A percentile compares a stretch with the other conserved stretches of the same genome.
Conservation (phyloP, 495 filamentous ascomycete genomes). For the Staphylotrichum longicolle region DNA sequence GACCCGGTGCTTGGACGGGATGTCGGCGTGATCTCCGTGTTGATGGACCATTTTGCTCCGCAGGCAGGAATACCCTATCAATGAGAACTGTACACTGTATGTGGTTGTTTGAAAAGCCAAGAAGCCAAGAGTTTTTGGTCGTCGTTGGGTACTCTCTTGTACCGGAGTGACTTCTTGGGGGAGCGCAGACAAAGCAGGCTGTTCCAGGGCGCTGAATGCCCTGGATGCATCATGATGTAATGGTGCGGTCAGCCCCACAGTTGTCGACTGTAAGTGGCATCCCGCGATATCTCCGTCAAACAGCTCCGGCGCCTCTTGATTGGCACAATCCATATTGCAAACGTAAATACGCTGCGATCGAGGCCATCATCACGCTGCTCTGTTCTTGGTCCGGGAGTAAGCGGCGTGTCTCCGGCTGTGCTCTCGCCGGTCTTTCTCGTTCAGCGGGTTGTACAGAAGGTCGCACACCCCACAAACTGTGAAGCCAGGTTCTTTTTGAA, state of each 20-base stretch:
- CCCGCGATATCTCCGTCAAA: neutral
- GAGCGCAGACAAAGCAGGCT: neutral
- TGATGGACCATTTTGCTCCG: constrained; percentile 43
- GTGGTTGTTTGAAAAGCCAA: neutral
- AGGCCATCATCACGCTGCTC: neutral
- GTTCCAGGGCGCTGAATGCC: neutral
- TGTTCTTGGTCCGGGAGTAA: constrained; percentile 17
- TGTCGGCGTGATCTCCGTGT: constrained; percentile 44
- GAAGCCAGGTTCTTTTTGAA: constrained; percentile 38
- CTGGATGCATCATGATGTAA: constrained; percentile 11
- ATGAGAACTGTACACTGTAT: neutral
- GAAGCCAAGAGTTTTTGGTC: neutral
- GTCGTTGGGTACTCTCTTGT: neutral
- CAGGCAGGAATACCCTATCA: neutral
- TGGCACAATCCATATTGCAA: neutral
- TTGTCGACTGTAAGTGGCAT: neutral
- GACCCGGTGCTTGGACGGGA: constrained; percentile 43
- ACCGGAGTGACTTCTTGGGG: neutral
- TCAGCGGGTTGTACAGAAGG: constrained; percentile 48
- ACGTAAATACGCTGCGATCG: too few relatives aligned
- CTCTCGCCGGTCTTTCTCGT: constrained; percentile 45
- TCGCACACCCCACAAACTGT: constrained; percentile 46
- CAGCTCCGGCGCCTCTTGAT: neutral
- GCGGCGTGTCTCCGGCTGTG: constrained; percentile 43
- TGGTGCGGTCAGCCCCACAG: constrained; percentile 6